Conservation (phyloP, 108 stramenopile genomes). For the Aurantiochytrium sp. region DNA sequence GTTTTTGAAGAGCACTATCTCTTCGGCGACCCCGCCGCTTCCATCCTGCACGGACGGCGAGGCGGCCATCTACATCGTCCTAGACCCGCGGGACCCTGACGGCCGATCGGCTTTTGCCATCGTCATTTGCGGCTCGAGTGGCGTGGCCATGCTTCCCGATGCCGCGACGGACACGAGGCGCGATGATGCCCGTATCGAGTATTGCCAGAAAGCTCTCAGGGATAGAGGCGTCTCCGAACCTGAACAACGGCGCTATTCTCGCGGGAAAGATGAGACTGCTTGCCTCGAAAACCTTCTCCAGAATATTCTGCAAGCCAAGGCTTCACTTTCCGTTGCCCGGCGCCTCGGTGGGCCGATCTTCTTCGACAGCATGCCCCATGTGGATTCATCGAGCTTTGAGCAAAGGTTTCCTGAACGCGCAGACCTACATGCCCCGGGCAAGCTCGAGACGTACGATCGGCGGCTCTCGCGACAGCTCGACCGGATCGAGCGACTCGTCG, state of each 20-base stretch:
- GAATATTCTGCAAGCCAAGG: neutral
- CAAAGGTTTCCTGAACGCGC: neutral
- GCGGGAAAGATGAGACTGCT: neutral
- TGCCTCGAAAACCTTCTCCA: neutral
- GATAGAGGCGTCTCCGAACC: neutral
- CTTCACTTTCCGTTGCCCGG: neutral
- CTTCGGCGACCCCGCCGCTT: neutral
- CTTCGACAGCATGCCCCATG: neutral
- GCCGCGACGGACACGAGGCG: neutral
- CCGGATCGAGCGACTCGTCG: too few relatives aligned
- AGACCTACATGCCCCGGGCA: neutral
- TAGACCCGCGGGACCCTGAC: neutral
- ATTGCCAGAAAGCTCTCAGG: neutral
- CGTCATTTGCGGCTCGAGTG: neutral
- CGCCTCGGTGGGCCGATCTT: neutral
- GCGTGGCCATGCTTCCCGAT: neutral
- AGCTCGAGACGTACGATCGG: too few relatives aligned
- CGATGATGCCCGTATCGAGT: neutral
- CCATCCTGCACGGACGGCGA: neutral
- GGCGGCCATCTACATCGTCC: neutral
- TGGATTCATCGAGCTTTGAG: neutral
- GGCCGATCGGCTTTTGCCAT: neutral
- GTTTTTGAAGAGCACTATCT: neutral
- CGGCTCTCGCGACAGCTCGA: too few relatives aligned
- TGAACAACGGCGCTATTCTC: neutral